These are phyloP conservation scores for Orbilia quercus DNA, from an alignment of 2,329 filamentous ascomycete genomes.

Conservation along the genomic window DNA sequence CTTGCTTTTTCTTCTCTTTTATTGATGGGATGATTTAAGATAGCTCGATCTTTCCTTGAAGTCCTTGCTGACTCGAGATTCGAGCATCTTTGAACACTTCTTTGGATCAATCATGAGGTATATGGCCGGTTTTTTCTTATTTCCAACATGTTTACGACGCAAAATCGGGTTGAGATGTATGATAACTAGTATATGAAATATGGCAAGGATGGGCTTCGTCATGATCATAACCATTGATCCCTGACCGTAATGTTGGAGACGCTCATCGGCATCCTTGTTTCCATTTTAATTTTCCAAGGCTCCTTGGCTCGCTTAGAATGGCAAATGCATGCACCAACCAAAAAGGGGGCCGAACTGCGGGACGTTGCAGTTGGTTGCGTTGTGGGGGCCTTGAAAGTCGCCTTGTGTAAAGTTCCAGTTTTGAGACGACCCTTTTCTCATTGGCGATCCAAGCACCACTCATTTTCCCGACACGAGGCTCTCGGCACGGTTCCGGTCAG, in stretches of 20 bases:
- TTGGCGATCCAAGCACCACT: background rate
- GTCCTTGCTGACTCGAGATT: no score
- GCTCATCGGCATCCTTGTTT: background rate
- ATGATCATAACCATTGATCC: background rate
- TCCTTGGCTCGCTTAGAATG: background rate
- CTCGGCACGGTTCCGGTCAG: constrained; percentile 30
- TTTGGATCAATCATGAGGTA: background rate
- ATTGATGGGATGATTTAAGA: no score
- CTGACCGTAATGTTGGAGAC: no score
- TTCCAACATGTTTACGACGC: no score
- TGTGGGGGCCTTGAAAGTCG: constrained; percentile 48
- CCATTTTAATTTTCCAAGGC: background rate
- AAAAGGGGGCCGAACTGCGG: constrained; percentile 3
- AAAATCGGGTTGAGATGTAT: no score
- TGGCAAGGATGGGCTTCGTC: background rate
- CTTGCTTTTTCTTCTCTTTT: no score
- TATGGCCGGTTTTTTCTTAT: background rate
- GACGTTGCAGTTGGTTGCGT: background rate
- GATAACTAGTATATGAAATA: no score
- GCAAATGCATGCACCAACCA: background rate
- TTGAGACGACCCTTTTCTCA: constrained; percentile 16
- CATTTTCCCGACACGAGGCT: constrained; percentile 15
- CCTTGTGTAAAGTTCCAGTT: constrained; percentile 29
- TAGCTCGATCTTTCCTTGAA: no score
- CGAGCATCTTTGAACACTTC: background rate